Conservation (phyloP, 148 eudicot genomes). For the Rhododendron kiyosumense region DNA sequence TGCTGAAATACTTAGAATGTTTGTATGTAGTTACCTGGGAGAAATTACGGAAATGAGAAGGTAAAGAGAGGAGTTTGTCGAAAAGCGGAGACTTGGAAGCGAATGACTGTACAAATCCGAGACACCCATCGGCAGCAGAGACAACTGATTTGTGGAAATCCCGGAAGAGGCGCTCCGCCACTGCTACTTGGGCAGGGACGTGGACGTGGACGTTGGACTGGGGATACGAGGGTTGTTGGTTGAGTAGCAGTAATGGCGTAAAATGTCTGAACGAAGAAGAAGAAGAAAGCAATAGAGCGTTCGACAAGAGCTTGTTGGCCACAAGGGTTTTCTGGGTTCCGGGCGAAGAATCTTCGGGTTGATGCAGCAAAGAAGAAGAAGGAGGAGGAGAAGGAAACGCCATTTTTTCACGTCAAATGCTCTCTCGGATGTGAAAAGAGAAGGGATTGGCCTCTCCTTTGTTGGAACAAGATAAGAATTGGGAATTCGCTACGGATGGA, state of each 20-base stretch:
- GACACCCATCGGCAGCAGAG: slow-evolving; percentile 37
- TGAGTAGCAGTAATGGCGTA: slow-evolving; percentile 28
- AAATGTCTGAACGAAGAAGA: slow-evolving; percentile 22
- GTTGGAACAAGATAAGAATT: not conserved
- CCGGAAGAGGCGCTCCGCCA: slow-evolving; percentile 15
- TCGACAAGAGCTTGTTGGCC: not conserved
- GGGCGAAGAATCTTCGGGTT: not conserved
- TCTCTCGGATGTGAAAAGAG: not conserved
- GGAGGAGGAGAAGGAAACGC: not conserved
- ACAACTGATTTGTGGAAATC: slow-evolving; percentile 41
- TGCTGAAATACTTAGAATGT: not conserved
- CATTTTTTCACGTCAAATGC: not conserved
- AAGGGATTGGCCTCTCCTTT: not conserved
- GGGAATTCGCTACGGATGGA: not conserved
- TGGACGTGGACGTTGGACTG: slow-evolving; percentile 9
- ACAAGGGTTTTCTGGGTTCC: not conserved
- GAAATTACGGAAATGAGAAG: slow-evolving; percentile 43
- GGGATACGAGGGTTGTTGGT: slow-evolving; percentile 19
- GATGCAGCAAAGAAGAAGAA: not conserved
- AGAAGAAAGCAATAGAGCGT: slow-evolving; percentile 10
- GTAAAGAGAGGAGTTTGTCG: slow-evolving; percentile 36
- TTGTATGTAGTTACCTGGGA: slow-evolving; percentile 42
- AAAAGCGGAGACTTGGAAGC: slow-evolving; percentile 54
- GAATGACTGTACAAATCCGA: slow-evolving; percentile 31
- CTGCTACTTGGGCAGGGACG: slow-evolving; percentile 2